These are phyloP conservation scores for Kazachstania martiniae DNA, from an alignment of 805 yeast genomes.

Conservation along the genomic window DNA sequence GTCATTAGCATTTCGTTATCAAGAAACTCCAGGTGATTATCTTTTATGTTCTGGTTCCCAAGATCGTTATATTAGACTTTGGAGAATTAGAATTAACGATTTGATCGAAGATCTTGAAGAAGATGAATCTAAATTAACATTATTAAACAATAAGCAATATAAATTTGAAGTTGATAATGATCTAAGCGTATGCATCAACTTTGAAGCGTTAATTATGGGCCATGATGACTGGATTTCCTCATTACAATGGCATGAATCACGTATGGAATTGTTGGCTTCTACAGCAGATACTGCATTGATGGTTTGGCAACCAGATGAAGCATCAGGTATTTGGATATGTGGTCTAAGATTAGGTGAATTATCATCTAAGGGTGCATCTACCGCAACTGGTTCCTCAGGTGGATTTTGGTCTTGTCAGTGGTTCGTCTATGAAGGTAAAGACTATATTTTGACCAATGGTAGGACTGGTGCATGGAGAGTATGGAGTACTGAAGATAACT, in stretches of 20 bases:
- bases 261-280: slow-evolving; percentile 59
- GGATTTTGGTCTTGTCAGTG: slow-evolving; percentile 65
- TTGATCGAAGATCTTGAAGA: slow-evolving; percentile 47
- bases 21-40: slow-evolving; percentile 38
- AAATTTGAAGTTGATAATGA: slow-evolving; percentile 34
- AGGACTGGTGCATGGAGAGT: slow-evolving; percentile 87
- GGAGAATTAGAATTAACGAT: slow-evolving; percentile 61
- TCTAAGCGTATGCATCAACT: slow-evolving; percentile 47
- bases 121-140: slow-evolving; percentile 33
- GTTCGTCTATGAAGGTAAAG: slow-evolving; percentile 37
- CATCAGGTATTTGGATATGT: slow-evolving; percentile 86
- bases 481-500: slow-evolving; percentile 39
- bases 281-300: slow-evolving; percentile 90
- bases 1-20: slow-evolving; percentile 48
- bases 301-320: slow-evolving; percentile 84
- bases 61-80: slow-evolving; percentile 81
- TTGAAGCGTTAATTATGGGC: slow-evolving; percentile 92
- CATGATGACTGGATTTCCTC: slow-evolving; percentile 97
- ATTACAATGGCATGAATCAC: slow-evolving; percentile 59
- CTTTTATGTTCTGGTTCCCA: slow-evolving; percentile 85
- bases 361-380: slow-evolving; percentile 91
- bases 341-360: slow-evolving; percentile 77
- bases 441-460: slow-evolving; percentile 68
- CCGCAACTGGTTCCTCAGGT: slow-evolving; percentile 92
- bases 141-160: slow-evolving; percentile 65